Evolutionary conservation across 192 early-diverging fungal species (phyloP), one percentile per base, ranked within the genome.

Genomic region (Mortierella alpina): DNA sequence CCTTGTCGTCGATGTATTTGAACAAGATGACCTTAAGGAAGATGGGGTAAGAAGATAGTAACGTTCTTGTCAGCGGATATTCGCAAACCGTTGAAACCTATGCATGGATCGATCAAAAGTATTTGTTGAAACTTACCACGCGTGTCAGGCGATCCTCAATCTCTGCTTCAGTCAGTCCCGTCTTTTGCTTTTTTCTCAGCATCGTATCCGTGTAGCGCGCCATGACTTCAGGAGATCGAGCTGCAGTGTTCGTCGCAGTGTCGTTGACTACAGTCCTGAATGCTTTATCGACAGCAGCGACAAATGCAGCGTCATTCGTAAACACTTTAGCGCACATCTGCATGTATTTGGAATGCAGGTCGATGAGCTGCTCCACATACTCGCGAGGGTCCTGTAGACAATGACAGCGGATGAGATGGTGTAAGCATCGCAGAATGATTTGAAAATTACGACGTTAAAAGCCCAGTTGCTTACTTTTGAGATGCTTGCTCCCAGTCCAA

Each of bases 1-100:
- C 95, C 68, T 96, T 96, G 66, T 96, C 95, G 55, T 95, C 92
- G 18, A 96, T 88, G 79, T 95, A 96, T 55, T 93, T 92, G 82
- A 96, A 96, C 10, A 96, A 72, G 17, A 88, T 85, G 20, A 95
- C 88, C 87, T 87, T 87, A 70, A 5, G 54, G 47, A 12, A 6
- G 23, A 20, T 31, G 31, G 31, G 3, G 31, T 31, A 31, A 31
- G 31, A 42, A n/a, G 53, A 8, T 41, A 55, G 45, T 14, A 64
- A 51, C 58, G 22, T 31, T n/a, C n/a, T n/a, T 14, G 51, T 39
- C 22, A 54, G n/a, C 40, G 22, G 51, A 60, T 2, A n/a, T 42
- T 47, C 15, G 51, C 22, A 56, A 53, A 63, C 40, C 15, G 14
- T 48, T 31, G 31, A 31, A 31, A 1, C 31, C 31, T 31, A 3